Base-by-base conservation (phyloP, 169 alveolate genomes). In the Plasmodium vivax region DNA sequence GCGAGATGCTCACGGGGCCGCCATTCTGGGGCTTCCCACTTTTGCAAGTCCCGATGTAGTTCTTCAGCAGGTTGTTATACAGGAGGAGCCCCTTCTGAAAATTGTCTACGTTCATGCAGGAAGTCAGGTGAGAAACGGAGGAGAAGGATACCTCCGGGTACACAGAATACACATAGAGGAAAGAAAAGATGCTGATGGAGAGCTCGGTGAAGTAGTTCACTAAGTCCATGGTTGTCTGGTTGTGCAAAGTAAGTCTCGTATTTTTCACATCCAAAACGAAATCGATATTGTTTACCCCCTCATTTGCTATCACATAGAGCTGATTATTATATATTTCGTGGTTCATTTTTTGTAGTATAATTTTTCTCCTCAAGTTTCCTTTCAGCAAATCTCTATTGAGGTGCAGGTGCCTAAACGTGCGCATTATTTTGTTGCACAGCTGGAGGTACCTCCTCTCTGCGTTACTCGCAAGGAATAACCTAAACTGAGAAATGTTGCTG, bases 261-360 rank as follows among this genome's bases (percentile, higher is more conserved):
- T 90, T 90, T 34, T 80, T 90, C 16, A 90, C 2, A 23, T 90
- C 77, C 34, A 62, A 41, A 62, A 23, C 16, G 16, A 90, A 62
- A 72, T 90, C 54, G 34, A 81, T 58, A 58, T 71, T 34, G 19
- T 90, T 90, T 19, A 56, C 12, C 47, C 82, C 51, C 72, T 90
- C 94, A 79, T 90, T 58, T 90, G 84, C 94, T 36, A 90, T 90
- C 3, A 90, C 10, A 73, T 62, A 90, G 51, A 90, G 34, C 38
- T 90, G 94, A 90, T 90, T 80, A 80, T 90, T 90, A 90, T 90
- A 90, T 90, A 90, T 62, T 62, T 58, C 79, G 10, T 80, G 34
- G 19, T 68, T 4, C 51, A 90, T 0, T 27, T 23, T 90, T 41
- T 90, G 30, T 19, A 80, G 14, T 45, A 41, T 12, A 7, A 80